These are phyloP conservation scores for Cladosporium sp. DNA, from an alignment of 2,329 filamentous ascomycete genomes.

Conservation along the genomic window DNA sequence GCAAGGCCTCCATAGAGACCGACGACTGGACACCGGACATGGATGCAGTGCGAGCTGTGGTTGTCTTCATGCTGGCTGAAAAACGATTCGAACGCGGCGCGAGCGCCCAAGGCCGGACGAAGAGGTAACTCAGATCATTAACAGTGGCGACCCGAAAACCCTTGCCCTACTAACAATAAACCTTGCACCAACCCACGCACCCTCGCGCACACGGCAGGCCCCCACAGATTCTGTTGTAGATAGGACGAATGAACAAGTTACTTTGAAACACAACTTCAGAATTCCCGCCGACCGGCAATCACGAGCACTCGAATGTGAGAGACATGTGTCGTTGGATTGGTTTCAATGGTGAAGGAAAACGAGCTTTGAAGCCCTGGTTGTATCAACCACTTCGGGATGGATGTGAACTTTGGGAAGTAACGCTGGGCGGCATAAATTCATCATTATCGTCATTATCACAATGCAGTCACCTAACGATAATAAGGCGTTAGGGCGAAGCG, in stretches of 20 bases:
- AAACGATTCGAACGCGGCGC: neutral
- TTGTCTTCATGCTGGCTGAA: neutral
- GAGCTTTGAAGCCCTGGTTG: neutral
- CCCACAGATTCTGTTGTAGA: neutral
- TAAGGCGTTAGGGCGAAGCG: no score
- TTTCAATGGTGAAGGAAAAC: neutral
- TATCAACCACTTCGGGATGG: neutral
- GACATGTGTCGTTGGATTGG: neutral
- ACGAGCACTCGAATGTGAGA: neutral
- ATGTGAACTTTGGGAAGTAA: neutral
- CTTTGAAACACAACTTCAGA: neutral
- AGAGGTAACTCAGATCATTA: neutral
- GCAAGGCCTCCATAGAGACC: neutral
- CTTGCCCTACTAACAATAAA: neutral
- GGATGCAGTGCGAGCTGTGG: neutral
- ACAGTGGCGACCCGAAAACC: neutral
- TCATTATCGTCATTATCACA: neutral
- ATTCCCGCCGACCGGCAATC: neutral
- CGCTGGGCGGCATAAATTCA: neutral
- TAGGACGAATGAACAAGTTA: neutral
- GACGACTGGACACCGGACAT: slow-evolving; percentile 1
- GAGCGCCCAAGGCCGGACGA: neutral
- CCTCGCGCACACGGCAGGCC: slow-evolving; percentile 10
- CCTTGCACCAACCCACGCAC: slow-evolving; percentile 1
- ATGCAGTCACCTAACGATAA: no score